phyloP scores from a whole-genome alignment of 805 yeast genomes.

The Candida coquimbonensis region DNA sequence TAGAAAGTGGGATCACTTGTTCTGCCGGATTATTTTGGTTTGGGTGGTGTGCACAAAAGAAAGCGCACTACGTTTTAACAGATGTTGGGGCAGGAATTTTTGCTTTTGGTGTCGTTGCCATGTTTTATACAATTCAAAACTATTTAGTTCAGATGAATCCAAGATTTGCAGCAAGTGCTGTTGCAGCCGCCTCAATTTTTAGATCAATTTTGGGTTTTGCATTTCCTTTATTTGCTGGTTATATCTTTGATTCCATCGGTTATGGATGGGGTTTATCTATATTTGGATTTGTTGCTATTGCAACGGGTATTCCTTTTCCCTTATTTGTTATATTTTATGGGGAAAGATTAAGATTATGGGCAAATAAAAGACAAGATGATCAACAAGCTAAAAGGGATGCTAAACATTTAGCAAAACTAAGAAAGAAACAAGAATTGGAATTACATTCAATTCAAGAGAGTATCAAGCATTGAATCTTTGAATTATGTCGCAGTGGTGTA shows the following conservation, averaged over 20 bases:
- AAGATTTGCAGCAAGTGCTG: slow-evolving; percentile 58
- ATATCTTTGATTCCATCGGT: slow-evolving; percentile 49
- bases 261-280: slow-evolving; percentile 70
- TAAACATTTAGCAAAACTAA: slow-evolving; percentile 31
- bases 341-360: slow-evolving; percentile 50
- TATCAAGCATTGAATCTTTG: no score
- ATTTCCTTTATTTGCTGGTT: slow-evolving; percentile 58
- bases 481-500: no score
- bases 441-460: background rate
- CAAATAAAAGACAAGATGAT: slow-evolving; percentile 41
- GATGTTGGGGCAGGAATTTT: slow-evolving; percentile 53
- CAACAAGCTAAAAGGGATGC: slow-evolving; percentile 41
- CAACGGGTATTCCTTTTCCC: slow-evolving; percentile 64
- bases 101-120: slow-evolving; percentile 51
- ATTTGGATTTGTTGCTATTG: slow-evolving; percentile 49
- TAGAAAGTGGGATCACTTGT: slow-evolving; percentile 42
- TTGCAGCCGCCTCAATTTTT: slow-evolving; percentile 62
- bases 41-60: slow-evolving; percentile 62
- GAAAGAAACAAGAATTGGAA: slow-evolving; percentile 9
- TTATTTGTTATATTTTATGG: slow-evolving; percentile 50
- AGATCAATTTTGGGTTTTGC: slow-evolving; percentile 62
- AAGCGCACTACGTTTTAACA: slow-evolving; percentile 57
- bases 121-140: slow-evolving; percentile 61
- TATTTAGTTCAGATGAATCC: slow-evolving; percentile 70
- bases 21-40: slow-evolving; percentile 62